Base-by-base conservation (phyloP, 345 rosid species). In the Salix udensis region DNA sequence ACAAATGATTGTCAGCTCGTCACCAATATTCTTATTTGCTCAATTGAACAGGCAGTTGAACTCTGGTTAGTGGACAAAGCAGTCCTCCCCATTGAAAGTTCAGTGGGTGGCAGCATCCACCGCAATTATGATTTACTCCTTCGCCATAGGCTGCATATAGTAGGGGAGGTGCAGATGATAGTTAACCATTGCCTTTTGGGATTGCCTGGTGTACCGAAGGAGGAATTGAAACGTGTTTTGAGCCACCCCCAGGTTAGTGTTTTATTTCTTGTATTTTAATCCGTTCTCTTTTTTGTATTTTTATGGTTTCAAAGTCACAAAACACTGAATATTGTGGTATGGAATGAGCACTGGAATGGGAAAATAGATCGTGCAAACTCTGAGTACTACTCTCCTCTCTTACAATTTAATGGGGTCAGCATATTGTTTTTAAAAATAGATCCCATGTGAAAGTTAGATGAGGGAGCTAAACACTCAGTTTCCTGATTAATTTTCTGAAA, bases 1-100 rank as follows among this genome's bases (percentile, higher is more conserved):
- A 70, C 28, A 53, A 58, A 11, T 24, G 60, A 64, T 34, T 36
- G 6, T 79, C n/a, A 53, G 26, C 11, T 34, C 36, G 11, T 79
- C n/a, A 53, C 37, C 14, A 2, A 72, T 67, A 39, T 73, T 36
- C 14, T 75, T 28, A 14, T 75, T 39, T 67, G 16, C 67, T 65
- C 76, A 26, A 39, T 62, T 86, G 71, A 76, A 71, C 87, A 96
- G 98, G 98, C 99, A 68, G 99, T 93, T 84, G 99, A 93, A 79
- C 87, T 88, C 60, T 93, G 97, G 94, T 81, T 93, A 77, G 98
- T 93, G 81, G 94, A 96, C 75, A 96, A 88, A 82, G 99, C 98
- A 64, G 89, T 96, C 79, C 84, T 96, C 70, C 98, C 98, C 5
- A 92, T 96, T 1, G 99, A 96, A 83, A 94, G 88, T 81, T 96